These are phyloP conservation scores for Hypoxylon sp. DNA, from an alignment of 2,329 filamentous ascomycete species.

Conservation along the genomic window DNA sequence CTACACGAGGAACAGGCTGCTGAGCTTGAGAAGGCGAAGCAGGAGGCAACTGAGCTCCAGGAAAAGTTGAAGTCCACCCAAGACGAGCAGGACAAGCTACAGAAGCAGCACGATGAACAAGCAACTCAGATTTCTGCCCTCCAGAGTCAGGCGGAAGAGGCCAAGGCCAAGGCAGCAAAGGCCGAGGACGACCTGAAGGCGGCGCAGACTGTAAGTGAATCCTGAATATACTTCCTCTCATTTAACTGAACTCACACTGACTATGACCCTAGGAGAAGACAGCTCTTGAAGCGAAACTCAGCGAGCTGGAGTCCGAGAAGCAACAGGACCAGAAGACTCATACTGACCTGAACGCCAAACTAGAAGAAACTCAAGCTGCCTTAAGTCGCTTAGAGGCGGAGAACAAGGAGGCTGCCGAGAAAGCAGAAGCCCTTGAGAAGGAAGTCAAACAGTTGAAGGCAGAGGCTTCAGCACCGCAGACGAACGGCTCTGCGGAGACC, in stretches of 20 bases:
- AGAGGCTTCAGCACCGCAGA: conserved; percentile 31
- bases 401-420: conserved; percentile 46
- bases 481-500: conserved; percentile 34
- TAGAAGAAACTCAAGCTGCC: conserved; percentile 40
- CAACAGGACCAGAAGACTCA: conserved; percentile 45
- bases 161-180: conserved; percentile 57
- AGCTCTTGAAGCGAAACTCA: conserved; percentile 47
- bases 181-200: conserved; percentile 57
- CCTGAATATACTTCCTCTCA: not conserved
- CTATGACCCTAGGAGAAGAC: conserved; percentile 48
- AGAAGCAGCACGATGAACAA: conserved; percentile 54
- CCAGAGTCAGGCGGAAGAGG: conserved; percentile 54
- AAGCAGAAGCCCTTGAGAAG: conserved; percentile 45
- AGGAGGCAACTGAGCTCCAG: conserved; percentile 45
- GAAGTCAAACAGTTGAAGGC: conserved; percentile 44
- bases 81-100: conserved; percentile 52
- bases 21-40: conserved; percentile 48
- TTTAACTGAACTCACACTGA: conserved; percentile 15
- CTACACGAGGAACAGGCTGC: conserved; percentile 47
- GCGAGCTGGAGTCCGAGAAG: conserved; percentile 46
- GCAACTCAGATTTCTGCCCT: conserved; percentile 52
- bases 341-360: conserved; percentile 43
- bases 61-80: conserved; percentile 48
- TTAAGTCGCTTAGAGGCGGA: conserved; percentile 48
- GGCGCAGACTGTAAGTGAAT: conserved; percentile 53